These are phyloP conservation scores for Infundibulicybe gibba DNA, from an alignment of 768 basidiomycete species.

Conservation along the genomic window DNA sequence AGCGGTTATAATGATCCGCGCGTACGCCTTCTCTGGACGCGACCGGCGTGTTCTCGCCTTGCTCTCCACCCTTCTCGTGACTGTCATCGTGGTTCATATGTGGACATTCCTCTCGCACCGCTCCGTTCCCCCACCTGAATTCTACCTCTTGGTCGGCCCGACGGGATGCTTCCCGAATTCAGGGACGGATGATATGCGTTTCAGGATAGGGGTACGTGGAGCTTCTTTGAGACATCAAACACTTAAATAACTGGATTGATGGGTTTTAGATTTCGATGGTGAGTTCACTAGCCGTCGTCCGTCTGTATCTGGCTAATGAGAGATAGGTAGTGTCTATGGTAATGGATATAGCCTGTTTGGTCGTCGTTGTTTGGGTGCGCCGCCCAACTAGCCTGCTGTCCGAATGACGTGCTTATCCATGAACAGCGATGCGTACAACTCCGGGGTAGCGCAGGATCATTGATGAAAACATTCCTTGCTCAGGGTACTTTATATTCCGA, in stretches of 20 bases:
- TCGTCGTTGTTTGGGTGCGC: neutral
- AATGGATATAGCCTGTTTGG: neutral
- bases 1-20: slow-evolving; percentile 43
- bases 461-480: too few species aligned
- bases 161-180: slow-evolving; percentile 39
- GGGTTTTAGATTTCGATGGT: slow-evolving; percentile 16
- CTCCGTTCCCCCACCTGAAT: slow-evolving; percentile 13
- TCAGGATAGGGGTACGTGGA: slow-evolving; percentile 28
- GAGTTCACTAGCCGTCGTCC: neutral
- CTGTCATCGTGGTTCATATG: slow-evolving; percentile 26
- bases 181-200: slow-evolving; percentile 21
- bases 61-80: slow-evolving; percentile 24
- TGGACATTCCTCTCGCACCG: slow-evolving; percentile 32
- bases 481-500: too few species aligned
- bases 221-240: neutral
- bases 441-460: too few species aligned
- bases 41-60: slow-evolving; percentile 21
- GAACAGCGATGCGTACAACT: too few species aligned
- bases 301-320: slow-evolving; percentile 18
- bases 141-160: slow-evolving; percentile 17
- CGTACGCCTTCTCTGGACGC: slow-evolving; percentile 38
- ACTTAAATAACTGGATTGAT: too few species aligned
- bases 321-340: neutral
- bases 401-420: too few species aligned
- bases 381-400: too few species aligned